phyloP scores from a whole-genome alignment of 345 rosid genomes.

The Cardiospermum halicacabum region DNA sequence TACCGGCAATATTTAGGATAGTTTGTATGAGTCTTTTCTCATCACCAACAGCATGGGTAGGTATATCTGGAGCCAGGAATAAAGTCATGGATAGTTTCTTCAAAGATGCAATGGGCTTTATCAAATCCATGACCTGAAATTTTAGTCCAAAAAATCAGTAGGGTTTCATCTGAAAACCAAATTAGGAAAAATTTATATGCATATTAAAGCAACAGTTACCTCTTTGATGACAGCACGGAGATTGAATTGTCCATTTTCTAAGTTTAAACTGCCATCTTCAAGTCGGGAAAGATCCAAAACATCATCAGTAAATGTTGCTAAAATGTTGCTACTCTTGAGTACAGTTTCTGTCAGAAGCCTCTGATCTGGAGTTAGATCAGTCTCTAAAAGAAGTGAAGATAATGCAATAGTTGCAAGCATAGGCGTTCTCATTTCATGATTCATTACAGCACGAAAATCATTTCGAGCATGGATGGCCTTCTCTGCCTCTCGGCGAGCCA shows the following conservation, averaged over 20 bases:
- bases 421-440: slow-evolving; percentile 96
- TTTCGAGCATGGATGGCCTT: slow-evolving; percentile 85
- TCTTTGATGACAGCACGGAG: slow-evolving; percentile 66
- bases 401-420: slow-evolving; percentile 85
- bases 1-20: slow-evolving; percentile 72
- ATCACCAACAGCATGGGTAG: slow-evolving; percentile 72
- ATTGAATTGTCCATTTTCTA: slow-evolving; percentile 56
- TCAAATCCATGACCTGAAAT: slow-evolving; percentile 58
- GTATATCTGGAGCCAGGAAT: slow-evolving; percentile 73
- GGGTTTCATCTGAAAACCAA: no score
- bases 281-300: slow-evolving; percentile 88
- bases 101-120: slow-evolving; percentile 76
- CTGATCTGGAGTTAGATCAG: slow-evolving; percentile 71
- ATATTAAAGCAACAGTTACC: slow-evolving; percentile 35
- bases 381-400: slow-evolving; percentile 85
- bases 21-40: slow-evolving; percentile 83
- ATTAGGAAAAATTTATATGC: not conserved
- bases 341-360: slow-evolving; percentile 86
- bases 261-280: slow-evolving; percentile 86
- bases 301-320: slow-evolving; percentile 80
- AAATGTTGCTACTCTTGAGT: slow-evolving; percentile 85
- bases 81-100: slow-evolving; percentile 63
- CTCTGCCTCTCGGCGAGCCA: slow-evolving; percentile 91
- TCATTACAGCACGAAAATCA: slow-evolving; percentile 94
- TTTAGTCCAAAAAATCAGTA: slow-evolving; percentile 2